phyloP scores from a whole-genome alignment of 306 rosid species.

The Senna tora region DNA sequence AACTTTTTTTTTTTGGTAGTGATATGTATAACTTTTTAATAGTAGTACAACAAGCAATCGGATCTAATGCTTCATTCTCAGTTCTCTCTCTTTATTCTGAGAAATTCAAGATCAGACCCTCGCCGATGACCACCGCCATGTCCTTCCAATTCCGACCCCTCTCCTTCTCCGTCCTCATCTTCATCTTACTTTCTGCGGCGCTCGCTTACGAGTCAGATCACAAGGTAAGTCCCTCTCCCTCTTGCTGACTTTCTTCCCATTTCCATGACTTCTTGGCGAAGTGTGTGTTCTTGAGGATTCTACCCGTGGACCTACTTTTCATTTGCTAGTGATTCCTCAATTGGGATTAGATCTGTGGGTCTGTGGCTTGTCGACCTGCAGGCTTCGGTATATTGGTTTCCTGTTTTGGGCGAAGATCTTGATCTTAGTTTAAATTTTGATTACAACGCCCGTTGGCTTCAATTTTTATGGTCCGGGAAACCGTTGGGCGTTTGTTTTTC shows the following conservation, averaged over 20 bases:
- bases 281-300: not conserved
- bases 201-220: slow-evolving; percentile 92
- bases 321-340: slow-evolving; percentile 12
- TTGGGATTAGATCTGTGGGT: slow-evolving; percentile 54
- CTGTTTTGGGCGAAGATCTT: not conserved
- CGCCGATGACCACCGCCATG: slow-evolving; percentile 65
- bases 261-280: not conserved
- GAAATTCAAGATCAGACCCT: slow-evolving; percentile 53
- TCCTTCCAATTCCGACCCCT: slow-evolving; percentile 64
- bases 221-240: slow-evolving; percentile 59
- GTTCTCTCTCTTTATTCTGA: slow-evolving; percentile 6
- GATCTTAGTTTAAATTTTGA: slow-evolving; percentile 4
- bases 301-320: slow-evolving; percentile 50
- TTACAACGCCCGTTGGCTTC: slow-evolving; percentile 1
- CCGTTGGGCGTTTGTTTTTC: not conserved
- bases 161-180: slow-evolving; percentile 11
- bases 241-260: not conserved
- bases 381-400: not conserved
- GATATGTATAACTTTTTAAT: too few species aligned
- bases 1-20: too few species aligned
- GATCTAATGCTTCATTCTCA: too few species aligned
- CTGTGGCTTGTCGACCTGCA: slow-evolving; percentile 17
- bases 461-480: not conserved
- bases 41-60: too few species aligned
- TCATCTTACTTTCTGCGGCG: slow-evolving; percentile 39